Evolutionary conservation across 2,329 filamentous ascomycete species (phyloP).

Genomic region (Xylariomycetidae sp.): DNA sequence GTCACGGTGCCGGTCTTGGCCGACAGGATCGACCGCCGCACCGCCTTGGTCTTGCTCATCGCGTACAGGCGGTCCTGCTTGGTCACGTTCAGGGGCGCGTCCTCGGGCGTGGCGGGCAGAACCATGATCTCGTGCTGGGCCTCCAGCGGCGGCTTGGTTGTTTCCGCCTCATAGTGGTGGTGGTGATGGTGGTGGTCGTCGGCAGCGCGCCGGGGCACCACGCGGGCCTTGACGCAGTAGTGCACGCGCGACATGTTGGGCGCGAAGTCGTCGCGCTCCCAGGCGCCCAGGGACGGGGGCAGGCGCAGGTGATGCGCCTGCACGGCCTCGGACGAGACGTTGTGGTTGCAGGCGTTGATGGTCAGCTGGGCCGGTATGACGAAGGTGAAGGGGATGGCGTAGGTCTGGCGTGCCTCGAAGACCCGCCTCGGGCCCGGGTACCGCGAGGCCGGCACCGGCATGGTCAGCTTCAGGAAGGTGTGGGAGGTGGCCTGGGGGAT

Average conservation of each 20-base stretch:
- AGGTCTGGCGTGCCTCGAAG: conserved; percentile 35
- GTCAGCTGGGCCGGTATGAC: conserved; percentile 52
- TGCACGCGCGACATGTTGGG: conserved; percentile 50
- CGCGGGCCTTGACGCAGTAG: conserved; percentile 45
- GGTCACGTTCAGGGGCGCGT: conserved; percentile 45
- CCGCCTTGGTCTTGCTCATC: conserved; percentile 44
- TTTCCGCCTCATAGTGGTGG: conserved; percentile 15
- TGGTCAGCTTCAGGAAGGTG: conserved; percentile 35
- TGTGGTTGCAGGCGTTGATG: conserved; percentile 49
- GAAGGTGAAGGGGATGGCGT: conserved; percentile 53
- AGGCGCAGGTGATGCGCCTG: conserved; percentile 47
- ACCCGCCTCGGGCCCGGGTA: conserved; percentile 43
- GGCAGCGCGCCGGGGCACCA: conserved; percentile 20
- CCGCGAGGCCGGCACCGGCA: conserved; percentile 35
- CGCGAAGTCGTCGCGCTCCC: conserved; percentile 49
- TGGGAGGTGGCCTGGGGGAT: conserved; percentile 42
- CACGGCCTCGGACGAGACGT: conserved; percentile 36
- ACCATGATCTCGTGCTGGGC: conserved; percentile 41
- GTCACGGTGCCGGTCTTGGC: conserved; percentile 45
- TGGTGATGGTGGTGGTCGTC: conserved; percentile 12
- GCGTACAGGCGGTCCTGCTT: conserved; percentile 42
- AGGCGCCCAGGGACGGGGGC: conserved; percentile 42
- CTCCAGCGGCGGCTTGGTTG: conserved; percentile 26
- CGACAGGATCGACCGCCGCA: conserved; percentile 48
- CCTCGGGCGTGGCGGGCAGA: conserved; percentile 43